These are phyloP conservation scores for Exophiala bonariae DNA, from an alignment of 2,329 filamentous ascomycete genomes.

Conservation along the genomic window DNA sequence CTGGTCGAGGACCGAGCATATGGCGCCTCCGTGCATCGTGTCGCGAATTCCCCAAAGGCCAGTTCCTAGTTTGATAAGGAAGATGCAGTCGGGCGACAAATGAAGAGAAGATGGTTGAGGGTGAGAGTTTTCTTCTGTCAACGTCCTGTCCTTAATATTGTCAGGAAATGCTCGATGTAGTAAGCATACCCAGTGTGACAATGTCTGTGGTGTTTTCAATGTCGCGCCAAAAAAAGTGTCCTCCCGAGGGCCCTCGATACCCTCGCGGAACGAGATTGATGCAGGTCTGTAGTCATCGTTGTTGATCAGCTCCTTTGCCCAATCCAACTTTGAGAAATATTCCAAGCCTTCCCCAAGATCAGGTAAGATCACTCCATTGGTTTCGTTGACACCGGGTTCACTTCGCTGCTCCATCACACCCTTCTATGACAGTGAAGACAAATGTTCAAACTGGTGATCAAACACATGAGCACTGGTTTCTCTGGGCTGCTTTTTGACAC, in stretches of 20 bases:
- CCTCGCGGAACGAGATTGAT: neutral
- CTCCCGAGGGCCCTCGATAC: neutral
- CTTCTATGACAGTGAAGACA: too few species aligned
- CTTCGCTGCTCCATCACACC: neutral
- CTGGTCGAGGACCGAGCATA: slow-evolving; percentile 3
- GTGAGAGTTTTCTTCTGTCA: neutral
- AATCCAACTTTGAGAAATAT: neutral
- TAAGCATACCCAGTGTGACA: slow-evolving; percentile 2
- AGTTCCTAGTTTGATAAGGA: neutral
- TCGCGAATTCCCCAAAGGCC: neutral
- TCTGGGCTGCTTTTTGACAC: too few species aligned
- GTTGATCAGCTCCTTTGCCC: neutral
- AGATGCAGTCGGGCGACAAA: neutral
- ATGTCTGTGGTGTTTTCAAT: neutral
- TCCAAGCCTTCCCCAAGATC: neutral
- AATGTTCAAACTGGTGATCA: too few species aligned
- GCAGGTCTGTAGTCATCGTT: neutral
- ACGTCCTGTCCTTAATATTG: neutral
- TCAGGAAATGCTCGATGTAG: neutral
- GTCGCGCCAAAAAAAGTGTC: neutral
- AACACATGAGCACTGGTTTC: too few species aligned
- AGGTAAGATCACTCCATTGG: neutral
- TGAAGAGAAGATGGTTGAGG: neutral
- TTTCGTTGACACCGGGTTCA: neutral
- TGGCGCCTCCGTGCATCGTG: slow-evolving; percentile 5